These are phyloP conservation scores for Paraleonurus japonicus DNA, from an alignment of 257 asterid genomes.

Conservation along the genomic window DNA sequence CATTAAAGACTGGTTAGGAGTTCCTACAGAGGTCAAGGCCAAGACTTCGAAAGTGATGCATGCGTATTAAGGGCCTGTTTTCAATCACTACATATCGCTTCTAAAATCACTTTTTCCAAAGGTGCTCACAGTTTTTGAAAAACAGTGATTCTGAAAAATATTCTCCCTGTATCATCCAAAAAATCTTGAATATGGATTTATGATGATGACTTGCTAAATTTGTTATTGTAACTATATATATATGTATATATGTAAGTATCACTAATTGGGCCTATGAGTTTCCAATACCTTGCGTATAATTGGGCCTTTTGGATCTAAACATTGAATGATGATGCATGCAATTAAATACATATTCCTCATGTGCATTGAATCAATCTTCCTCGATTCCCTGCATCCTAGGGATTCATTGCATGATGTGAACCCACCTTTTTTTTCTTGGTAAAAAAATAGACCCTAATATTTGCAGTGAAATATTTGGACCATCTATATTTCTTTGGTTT, in stretches of 20 bases:
- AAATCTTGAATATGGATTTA: not conserved
- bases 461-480: too few species aligned
- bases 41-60: constrained; percentile 63
- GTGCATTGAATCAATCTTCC: constrained; percentile 24
- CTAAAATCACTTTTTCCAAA: too few species aligned
- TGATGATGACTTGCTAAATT: not conserved
- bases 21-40: constrained; percentile 36
- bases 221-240: not conserved
- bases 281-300: too few species aligned
- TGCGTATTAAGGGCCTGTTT: constrained; percentile 24
- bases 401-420: not conserved
- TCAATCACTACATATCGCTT: too few species aligned
- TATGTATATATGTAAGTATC: not conserved
- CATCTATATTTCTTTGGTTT: too few species aligned
- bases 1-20: constrained; percentile 63
- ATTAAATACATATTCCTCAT: not conserved
- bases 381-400: constrained; percentile 19
- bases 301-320: constrained; percentile 4
- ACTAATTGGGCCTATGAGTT: not conserved
- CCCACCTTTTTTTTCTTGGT: not conserved
- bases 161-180: too few species aligned
- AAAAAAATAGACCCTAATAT: not conserved
- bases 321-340: constrained; percentile 9
- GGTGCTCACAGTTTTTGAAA: too few species aligned
- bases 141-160: too few species aligned